phyloP scores from a whole-genome alignment of 805 yeast genomes.

The Myxozyma vanderwaltii region DNA sequence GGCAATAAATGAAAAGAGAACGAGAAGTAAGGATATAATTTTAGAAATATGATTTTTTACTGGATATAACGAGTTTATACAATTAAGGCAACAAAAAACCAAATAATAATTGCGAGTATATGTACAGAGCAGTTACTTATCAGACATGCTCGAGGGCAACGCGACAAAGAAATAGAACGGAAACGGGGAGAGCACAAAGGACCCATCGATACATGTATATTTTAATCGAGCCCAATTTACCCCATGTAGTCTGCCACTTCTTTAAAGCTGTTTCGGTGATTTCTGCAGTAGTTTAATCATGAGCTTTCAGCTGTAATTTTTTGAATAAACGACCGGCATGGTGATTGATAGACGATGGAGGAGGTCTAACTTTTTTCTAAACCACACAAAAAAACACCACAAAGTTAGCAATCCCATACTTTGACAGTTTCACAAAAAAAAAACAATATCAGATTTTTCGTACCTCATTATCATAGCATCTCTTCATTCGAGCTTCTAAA shows the following conservation, averaged over 20 bases:
- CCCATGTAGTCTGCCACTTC: too few relatives aligned
- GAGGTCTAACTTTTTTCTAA: slow-evolving; percentile 6
- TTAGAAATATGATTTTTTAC: too few relatives aligned
- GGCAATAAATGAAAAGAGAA: too few relatives aligned
- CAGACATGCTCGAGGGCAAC: too few relatives aligned
- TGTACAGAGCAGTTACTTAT: neutral
- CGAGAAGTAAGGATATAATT: too few relatives aligned
- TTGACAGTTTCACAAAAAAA: too few relatives aligned
- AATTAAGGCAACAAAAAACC: neutral
- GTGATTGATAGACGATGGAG: slow-evolving; percentile 29
- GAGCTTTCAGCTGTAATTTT: slow-evolving; percentile 14
- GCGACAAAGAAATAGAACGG: too few relatives aligned
- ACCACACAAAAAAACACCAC: neutral
- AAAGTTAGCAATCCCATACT: neutral
- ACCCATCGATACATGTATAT: too few relatives aligned
- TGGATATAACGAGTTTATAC: neutral
- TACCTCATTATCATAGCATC: slow-evolving; percentile 23
- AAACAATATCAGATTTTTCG: too few relatives aligned
- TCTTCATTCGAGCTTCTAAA: slow-evolving; percentile 16
- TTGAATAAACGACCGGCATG: slow-evolving; percentile 34
- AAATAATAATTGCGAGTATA: neutral
- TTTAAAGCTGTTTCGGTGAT: too few relatives aligned
- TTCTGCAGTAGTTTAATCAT: slow-evolving; percentile 14
- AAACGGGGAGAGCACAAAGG: too few relatives aligned
- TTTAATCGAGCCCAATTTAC: too few relatives aligned